Evolutionary conservation across 257 asterid species (phyloP).

Genomic region (Nicotiana tomentosiformis): DNA sequence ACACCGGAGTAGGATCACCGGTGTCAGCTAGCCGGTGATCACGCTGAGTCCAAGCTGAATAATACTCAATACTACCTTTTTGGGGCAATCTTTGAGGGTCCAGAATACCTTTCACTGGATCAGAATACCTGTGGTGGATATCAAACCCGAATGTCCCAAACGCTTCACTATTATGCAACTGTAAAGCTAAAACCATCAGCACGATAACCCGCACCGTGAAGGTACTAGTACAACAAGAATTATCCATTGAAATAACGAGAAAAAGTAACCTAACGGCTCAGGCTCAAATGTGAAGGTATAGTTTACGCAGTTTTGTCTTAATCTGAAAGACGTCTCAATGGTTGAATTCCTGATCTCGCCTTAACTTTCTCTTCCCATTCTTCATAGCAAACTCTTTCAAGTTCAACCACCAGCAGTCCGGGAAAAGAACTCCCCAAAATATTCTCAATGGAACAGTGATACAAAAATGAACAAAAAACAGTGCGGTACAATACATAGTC

Average conservation of each 20-base stretch:
- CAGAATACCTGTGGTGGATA: constrained; percentile 83
- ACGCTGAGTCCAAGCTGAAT: constrained; percentile 84
- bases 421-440: not conserved
- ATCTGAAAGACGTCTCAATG: not conserved
- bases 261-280: not conserved
- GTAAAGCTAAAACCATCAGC: constrained; percentile 14
- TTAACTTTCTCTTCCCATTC: not conserved
- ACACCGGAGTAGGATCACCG: constrained; percentile 10
- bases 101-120: constrained; percentile 49
- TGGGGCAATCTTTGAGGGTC: constrained; percentile 68
- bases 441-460: not conserved
- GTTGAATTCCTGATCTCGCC: not conserved
- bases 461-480: not conserved
- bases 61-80: constrained; percentile 59
- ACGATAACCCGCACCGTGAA: not conserved
- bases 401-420: not conserved
- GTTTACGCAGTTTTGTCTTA: too few species aligned
- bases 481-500: not conserved
- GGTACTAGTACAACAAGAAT: not conserved
- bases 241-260: not conserved
- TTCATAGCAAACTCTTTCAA: not conserved
- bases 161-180: constrained; percentile 28
- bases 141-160: constrained; percentile 60
- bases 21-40: constrained; percentile 64
- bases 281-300: not conserved